Base-by-base conservation (phyloP, 2,329 filamentous ascomycete genomes). In the Fusarium subglutinans region DNA sequence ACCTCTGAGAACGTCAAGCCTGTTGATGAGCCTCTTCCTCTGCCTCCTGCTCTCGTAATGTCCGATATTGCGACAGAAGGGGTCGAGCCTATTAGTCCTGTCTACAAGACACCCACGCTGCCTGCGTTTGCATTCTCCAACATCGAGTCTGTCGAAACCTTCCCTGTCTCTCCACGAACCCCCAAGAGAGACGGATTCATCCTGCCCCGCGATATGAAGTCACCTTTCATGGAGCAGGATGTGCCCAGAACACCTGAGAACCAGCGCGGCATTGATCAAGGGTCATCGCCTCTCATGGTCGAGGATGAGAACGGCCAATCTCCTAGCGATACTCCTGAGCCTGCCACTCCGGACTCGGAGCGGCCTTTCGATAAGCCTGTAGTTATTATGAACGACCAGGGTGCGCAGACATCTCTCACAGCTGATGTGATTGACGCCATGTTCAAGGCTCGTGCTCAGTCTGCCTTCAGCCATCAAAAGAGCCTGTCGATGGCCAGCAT, bases 351-450 rank as follows among this genome's bases (percentile, higher is more conserved):
- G 71, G 86, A 90, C 65, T 90, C 87, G 2, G 86, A 89, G 76
- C 84, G 84, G 22, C 89, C 89, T 1, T 87, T 93, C 77, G 85
- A 84, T 65, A 87, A 85, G 77, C 77, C 73, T 28, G 59, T 80
- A 28, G 70, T 84, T 45, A 81, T 84, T 62, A 92, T 87, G 69
- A 84, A 87, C 26, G 94, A 97, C 77, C 92, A 93, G 74, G 90
- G 91, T 60, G 92, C 93, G 20, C 96, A 98, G 83, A 98, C 95
- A 30, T 87, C 92, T 44, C 86, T 98, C 37, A 97, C 94, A n/a
- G 90, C 93, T 1, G 90, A 93, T 56, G 91, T 93, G 63, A 94
- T 98, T 72, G 95, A 98, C 75, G 88, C 90, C 63, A 87, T 98
- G 78, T 83, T 97, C 63, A 88, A 88, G 74, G 86, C 87, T 26